Evolutionary conservation across 2,329 filamentous ascomycete species (phyloP), one percentile per base, ranked within the genome.

Genomic region (Aspergillus quadricinctus): DNA sequence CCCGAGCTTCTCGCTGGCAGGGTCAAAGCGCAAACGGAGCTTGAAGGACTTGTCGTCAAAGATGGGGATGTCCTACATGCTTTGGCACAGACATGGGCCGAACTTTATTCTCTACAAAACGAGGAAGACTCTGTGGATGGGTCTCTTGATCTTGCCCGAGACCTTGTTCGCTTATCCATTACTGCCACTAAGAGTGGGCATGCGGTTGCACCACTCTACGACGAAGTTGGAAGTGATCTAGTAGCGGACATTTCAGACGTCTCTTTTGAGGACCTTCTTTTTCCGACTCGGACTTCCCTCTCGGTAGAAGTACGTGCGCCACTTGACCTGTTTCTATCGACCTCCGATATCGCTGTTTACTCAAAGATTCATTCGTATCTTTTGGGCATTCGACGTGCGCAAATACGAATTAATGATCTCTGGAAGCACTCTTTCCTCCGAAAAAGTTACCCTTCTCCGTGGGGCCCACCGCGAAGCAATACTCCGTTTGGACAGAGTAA

Each of bases 341-440:
- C 83, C 3, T 80, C 86, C 0, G 92, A 97, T 66, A 76, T 96
- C 10, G 83, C 88, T 50, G 83, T 84, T 0, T 99, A 97, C 72
- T 89, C 91, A 0, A 81, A 82, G n/a, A 87, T 97, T 59, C 92
- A 95, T 70, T 83, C 90, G 1, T 97, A 97, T 65, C 82, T 99
- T 0, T 78, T 97, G 9, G 89, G 90, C 0, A 86, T 97, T 60
- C 88, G 91, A 52, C 85, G 92, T 56, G 90, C 92, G 3, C 92
- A 97, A 69, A 84, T 96, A 17, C 88, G 89, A 40, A 80, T 97
- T 1, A 89, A 90, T 1, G 86, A 90, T 63, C 77, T 97, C 1
- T 97, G 94, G 92, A 92, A 91, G 69, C 87, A 89, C 59, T 90
- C 88, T 4, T 84, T 86, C 1, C 82, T 96, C 50, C 84, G 93